Conservation (phyloP, 108 stramenopile genomes). For the Nannochloropsis gaditana region DNA sequence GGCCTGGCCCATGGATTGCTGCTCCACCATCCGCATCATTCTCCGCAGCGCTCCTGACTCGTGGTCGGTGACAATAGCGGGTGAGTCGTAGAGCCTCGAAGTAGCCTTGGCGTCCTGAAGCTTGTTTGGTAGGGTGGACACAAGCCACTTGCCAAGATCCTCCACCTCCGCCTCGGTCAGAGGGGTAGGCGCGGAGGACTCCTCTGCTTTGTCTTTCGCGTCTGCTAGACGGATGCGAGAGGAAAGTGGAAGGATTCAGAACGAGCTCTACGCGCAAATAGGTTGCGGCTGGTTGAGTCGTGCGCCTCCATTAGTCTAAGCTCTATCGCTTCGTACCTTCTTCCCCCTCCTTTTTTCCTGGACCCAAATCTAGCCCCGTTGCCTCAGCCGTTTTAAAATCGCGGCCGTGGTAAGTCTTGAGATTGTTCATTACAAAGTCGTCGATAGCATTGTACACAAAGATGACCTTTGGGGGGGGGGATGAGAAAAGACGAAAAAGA, state of each 20-base stretch:
- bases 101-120: conserved; percentile 74
- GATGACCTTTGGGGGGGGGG: conserved; percentile 52
- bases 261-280: no score
- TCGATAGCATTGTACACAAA: conserved; percentile 92
- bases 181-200: neutral
- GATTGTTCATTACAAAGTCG: conserved; percentile 95
- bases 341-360: neutral
- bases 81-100: conserved; percentile 71
- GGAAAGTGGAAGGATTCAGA: neutral
- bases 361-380: conserved; percentile 49
- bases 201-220: neutral
- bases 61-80: conserved; percentile 93
- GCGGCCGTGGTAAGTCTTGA: conserved; percentile 76
- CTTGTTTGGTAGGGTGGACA: conserved; percentile 27
- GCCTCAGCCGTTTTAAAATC: conserved; percentile 76
- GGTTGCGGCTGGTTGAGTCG: no score
- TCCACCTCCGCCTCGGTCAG: conserved; percentile 66
- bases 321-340: conserved; percentile 53
- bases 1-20: conserved; percentile 60
- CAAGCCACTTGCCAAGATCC: conserved; percentile 78
- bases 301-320: no score
- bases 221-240: neutral
- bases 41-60: conserved; percentile 88
- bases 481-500: neutral
- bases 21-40: conserved; percentile 96